Evolutionary conservation across 1,139 yeast species (phyloP), one percentile per base, ranked within the genome.

Genomic region (Blastobotrys illinoisensis): DNA sequence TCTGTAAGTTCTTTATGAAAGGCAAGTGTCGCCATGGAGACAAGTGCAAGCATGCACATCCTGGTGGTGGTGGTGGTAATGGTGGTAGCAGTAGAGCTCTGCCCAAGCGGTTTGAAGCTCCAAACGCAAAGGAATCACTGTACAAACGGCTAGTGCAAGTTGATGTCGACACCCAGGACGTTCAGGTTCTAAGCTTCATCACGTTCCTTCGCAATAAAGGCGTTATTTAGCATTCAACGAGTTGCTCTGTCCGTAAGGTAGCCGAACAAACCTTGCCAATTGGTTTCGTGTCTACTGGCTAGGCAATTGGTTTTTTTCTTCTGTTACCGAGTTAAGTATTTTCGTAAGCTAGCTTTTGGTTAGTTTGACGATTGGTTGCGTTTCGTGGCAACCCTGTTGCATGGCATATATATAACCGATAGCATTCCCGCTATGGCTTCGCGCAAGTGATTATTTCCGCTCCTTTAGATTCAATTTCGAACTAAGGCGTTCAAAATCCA

Each of bases 151-250:
- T 74, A n/a, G 71, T 72, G 16, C 74, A 74, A 50, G 66, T 61
- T 18, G 78, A 74, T 52, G 57, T 71, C 59, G 73, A 69, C 49
- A 55, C 54, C 16, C 77, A 74, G 53, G 67, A 73, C 54, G 66
- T 60, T 23, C 49, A 50, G 26, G 60, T 74, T 16, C 59, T 74
- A 47, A 69, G 68, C 23, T 68, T 72, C 49, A 62, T 74, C 9
- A 53, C 26, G 26, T 62, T 56, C 36, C 56, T 67, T 43, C 46
- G 53, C 36, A 24, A 46, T n/a, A 36, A 20, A 14, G 53, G 52
- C 5, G 43, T 46, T 3, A 46, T 50, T 36, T 32, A 49, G 21
- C 23, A 26, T 14, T 36, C 32, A 40, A 20, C 46, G 32, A 32
- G 40, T 32, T 32, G 40, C 16, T 32, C 40, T 32, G 40, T 32